Evolutionary conservation across 2,329 filamentous ascomycete species (phyloP), one percentile per base, ranked within the genome.

Genomic region (Endoconidiophora polonica): DNA sequence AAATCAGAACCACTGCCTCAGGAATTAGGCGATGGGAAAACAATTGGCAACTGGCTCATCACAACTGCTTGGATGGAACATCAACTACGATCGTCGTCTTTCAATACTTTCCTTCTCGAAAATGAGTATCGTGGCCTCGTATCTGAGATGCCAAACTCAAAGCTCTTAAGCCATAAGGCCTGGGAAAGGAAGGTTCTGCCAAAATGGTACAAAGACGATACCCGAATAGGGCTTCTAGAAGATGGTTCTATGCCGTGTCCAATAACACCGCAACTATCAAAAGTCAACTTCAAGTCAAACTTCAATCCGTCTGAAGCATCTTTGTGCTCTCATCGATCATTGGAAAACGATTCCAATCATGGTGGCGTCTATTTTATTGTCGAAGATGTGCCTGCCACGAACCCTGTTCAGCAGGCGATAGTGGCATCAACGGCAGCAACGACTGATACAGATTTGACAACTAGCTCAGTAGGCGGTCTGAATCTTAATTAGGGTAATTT

Each of bases 101-200:
- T 46, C 22, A 23, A 49, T 36, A 36, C 41, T 4, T 20, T 52
- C 14, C 36, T 45, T 12, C 46, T 52, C 2, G 50, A 52, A 16
- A 33, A 4, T 3, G 5, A 5, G 6, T 51, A 46, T 23, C n/a
- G 14, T 2, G 22, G 22, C n/a, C 49, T 29, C 24, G 12, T 49
- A 9, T 33, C 26, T 33, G 7, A 33, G 12, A 33, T 33, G 20
- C 38, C 38, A 7, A 18, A 12, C 4, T 33, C 12, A 16, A 26
- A 42, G 23, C 23, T 22, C 10, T 22, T 23, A 18, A 10, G 18
- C 14, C 46, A 41, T 40, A 41, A 59, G 16, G 57, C 57, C n/a
- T 71, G 68, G 67, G 65, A 71, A 53, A 57, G 61, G 24, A 62
- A 68, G 23, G 66, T 69, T 1, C 58, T 70, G 16, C 57, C 60